A percentile compares a stretch with the other conserved stretches of the same genome.
phyloP scores from a whole-genome alignment of 768 basidiomycete genomes.

The Calocera cornea region DNA sequence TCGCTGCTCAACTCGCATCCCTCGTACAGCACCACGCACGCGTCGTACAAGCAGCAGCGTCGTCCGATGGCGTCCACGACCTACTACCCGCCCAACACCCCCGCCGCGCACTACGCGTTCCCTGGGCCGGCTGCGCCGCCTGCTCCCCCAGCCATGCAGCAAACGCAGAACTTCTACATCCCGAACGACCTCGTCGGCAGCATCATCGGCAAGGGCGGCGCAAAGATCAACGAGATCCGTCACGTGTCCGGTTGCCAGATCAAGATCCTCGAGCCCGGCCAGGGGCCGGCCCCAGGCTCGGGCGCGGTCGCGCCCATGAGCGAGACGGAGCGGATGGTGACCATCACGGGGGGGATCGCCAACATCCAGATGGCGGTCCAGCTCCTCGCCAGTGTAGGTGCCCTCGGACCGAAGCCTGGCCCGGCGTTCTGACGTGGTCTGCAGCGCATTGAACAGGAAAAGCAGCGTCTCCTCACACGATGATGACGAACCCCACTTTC shows the following conservation, averaged over 20 bases:
- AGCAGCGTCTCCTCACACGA: constrained; percentile 8
- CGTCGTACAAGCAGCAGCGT: constrained; percentile 28
- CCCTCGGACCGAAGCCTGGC: not conserved
- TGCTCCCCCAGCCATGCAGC: constrained; percentile 41
- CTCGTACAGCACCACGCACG: constrained; percentile 34
- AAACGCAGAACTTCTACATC: constrained; percentile 96
- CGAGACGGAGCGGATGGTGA: constrained; percentile 75
- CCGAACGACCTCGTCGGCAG: constrained; percentile 95
- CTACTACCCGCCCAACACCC: constrained; percentile 25
- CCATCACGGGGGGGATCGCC: constrained; percentile 87
- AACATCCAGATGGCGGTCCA: constrained; percentile 97
- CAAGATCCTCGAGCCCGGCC: constrained; percentile 97
- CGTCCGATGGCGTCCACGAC: constrained; percentile 45
- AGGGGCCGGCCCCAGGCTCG: constrained; percentile 47
- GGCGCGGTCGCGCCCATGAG: constrained; percentile 37
- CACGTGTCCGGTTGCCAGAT: constrained; percentile 92
- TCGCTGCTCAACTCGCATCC: constrained; percentile 83
- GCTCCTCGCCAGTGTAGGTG: constrained; percentile 35
- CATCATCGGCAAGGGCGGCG: constrained; percentile 95
- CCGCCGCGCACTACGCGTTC: constrained; percentile 3
- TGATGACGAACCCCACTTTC: not conserved
- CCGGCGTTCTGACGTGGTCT: not conserved
- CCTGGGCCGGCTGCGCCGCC: constrained; percentile 22
- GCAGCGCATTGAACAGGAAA: constrained; percentile 21
- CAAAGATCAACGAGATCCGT: constrained; percentile 97